Evolutionary conservation across 352 stramenopile genomes (phyloP).

Genomic region (Globisporangium recalcitrans): DNA sequence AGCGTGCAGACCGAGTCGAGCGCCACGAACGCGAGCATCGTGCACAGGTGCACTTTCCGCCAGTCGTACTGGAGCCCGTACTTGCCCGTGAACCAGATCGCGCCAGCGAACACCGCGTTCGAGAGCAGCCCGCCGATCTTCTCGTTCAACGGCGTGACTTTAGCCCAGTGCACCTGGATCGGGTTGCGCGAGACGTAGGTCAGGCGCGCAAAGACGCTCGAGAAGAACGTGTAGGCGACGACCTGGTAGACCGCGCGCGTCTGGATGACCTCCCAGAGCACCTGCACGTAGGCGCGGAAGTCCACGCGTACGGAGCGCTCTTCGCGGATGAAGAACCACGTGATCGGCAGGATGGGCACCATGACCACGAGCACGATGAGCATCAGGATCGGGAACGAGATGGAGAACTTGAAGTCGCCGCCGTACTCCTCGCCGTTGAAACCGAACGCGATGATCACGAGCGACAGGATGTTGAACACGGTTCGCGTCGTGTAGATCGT

Average conservation of each 20-base stretch:
- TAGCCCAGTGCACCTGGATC: constrained; percentile 40
- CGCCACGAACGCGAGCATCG: constrained; percentile 27
- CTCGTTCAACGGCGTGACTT: constrained; percentile 36
- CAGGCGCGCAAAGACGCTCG: constrained; percentile 14
- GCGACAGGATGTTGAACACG: constrained; percentile 18
- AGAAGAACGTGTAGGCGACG: constrained; percentile 27
- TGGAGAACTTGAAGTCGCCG: constrained; percentile 27
- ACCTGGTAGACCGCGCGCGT: constrained; percentile 26
- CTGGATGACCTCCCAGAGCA: constrained; percentile 18
- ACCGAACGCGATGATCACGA: constrained; percentile 18
- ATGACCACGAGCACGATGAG: constrained; percentile 18
- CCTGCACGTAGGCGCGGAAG: constrained; percentile 12
- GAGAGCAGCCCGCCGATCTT: constrained; percentile 30
- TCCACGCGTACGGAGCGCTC: constrained; percentile 10
- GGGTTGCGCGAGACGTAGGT: constrained; percentile 21
- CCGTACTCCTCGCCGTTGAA: constrained; percentile 36
- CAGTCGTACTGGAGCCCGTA: constrained; percentile 60
- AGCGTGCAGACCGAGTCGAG: constrained; percentile 36
- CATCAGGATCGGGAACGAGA: constrained; percentile 31
- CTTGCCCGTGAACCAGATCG: constrained; percentile 45
- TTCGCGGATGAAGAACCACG: constrained; percentile 25
- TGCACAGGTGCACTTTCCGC: constrained; percentile 30
- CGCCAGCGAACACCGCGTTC: constrained; percentile 20
- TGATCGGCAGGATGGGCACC: constrained; percentile 19
- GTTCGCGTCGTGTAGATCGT: constrained; percentile 21